Evolutionary conservation across 1,284 basidiomycete genomes (phyloP), one percentile per base, ranked within the genome.

Genomic region (Macrocystidia cucumis): DNA sequence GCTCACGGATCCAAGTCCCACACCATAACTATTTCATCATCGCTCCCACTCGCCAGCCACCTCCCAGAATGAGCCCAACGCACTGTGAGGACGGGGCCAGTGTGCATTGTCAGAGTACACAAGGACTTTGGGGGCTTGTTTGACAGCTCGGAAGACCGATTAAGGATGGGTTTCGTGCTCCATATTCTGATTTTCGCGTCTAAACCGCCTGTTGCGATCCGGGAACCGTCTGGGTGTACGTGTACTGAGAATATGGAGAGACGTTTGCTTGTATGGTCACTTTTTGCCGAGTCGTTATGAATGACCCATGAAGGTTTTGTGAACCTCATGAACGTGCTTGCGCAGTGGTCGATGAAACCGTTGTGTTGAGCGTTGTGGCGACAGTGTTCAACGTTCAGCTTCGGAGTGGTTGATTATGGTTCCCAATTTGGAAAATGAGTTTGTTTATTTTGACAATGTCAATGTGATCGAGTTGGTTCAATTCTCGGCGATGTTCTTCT

Each of bases 121-220:
- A 98, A 67, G 12, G 88, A 78, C 54, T 91, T 91, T 25, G 89
- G 89, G 19, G 88, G 84, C 32, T 72, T 74, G 24, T 81, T 78
- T 9, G 81, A 78, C n/a, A 65, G 60, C 44, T 92, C 89, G 0
- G 79, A 75, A 11, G 75, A 69, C 14, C 70, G 59, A 41, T 83
- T 80, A 21, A 98, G 66, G 46, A 98, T 95, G 1, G 93, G 91
- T 40, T 86, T 82, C 0, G 95, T 98, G 44, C 86, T 87, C 96
- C 96, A 98, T 59, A 98, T 91, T 43, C 92, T 85, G 45, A 99
- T 81, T 67, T 96, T 96, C 32, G 89, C 83, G 57, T 98, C 92
- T 29, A 97, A 69, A 9, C 95, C 93, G 13, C 92, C 95, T 1
- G 95, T 98, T 6, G 96, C 96, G 42, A 99, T 81, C 17, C 95